These are phyloP conservation scores for Hypoxylon sp. DNA, from an alignment of 2,329 filamentous ascomycete species.

Conservation along the genomic window DNA sequence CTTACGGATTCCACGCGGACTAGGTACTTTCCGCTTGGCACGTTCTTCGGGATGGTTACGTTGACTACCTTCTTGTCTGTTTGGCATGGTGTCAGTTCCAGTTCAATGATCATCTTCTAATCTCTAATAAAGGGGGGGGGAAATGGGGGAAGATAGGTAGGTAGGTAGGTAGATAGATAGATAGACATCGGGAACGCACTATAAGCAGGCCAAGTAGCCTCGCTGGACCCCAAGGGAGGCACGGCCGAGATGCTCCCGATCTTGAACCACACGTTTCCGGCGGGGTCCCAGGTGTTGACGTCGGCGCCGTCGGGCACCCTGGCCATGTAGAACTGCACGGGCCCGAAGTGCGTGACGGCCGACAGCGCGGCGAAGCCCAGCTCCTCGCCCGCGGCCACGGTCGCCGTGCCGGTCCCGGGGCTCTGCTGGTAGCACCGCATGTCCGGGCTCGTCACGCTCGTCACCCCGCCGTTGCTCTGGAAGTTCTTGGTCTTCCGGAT, in stretches of 20 bases:
- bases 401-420: slow-evolving; percentile 37
- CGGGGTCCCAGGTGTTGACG: slow-evolving; percentile 46
- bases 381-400: slow-evolving; percentile 42
- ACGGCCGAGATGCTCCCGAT: slow-evolving; percentile 42
- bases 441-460: slow-evolving; percentile 44
- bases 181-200: slow-evolving; percentile 26
- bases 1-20: slow-evolving; percentile 49
- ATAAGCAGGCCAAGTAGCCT: slow-evolving; percentile 42
- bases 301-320: slow-evolving; percentile 43
- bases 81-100: too few species aligned
- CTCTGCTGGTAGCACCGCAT: slow-evolving; percentile 47
- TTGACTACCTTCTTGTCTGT: slow-evolving; percentile 42
- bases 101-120: too few species aligned
- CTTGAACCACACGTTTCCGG: slow-evolving; percentile 49
- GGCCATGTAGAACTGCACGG: slow-evolving; percentile 49
- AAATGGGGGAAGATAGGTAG: not conserved
- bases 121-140: too few species aligned
- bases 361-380: slow-evolving; percentile 44
- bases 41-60: slow-evolving; percentile 47
- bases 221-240: slow-evolving; percentile 34
- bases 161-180: not conserved
- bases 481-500: slow-evolving; percentile 49
- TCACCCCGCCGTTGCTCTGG: slow-evolving; percentile 47
- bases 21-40: slow-evolving; percentile 49
- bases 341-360: slow-evolving; percentile 45